Base-by-base conservation (phyloP, 768 basidiomycete species). In the Auriscalpium orientale region DNA sequence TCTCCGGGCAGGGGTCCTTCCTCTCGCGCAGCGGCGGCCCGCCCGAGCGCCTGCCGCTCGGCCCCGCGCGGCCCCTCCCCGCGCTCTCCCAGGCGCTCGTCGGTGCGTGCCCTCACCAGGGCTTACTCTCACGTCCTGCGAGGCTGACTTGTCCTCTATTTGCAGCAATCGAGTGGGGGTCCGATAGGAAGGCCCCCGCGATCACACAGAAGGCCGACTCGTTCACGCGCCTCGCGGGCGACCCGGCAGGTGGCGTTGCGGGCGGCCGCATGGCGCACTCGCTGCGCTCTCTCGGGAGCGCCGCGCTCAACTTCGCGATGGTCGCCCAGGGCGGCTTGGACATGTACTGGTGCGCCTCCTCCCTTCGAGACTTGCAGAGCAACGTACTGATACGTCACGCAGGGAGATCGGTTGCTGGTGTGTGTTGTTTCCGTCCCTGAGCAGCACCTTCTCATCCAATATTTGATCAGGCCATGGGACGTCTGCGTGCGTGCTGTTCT, bases 241-340 rank as follows among this genome's bases (percentile, higher is more conserved):
- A 94, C 58, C 79, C 82, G 0, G 74, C 78, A 22, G 70, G 70
- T 46, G 81, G 80, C 35, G 76, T 93, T 43, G 68, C 72, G 18
- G 84, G 84, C 3, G 95, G 91, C 7, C 80, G 78, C 62, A 95
- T 95, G 91, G 83, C 79, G 1, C 92, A 95, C 70, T 85, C 88
- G 9, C 72, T 95, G 22, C 77, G 95, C 48, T 87, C 88, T 12
- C 67, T 93, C 62, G 92, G 94, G 6, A 90, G 88, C 63, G 89
- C 88, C 0, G 91, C 91, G 7, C 71, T 92, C 54, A 92, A 93
- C 68, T 90, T 81, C 63, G 80, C 82, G 3, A 75, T 89, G 70
- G 91, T 95, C 8, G 95, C 95, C 4, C 86, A 91, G 67, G 95
- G 95, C 28, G 84, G 84, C 13, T 67, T 94, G 51, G 94, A 97